Evolutionary conservation across 805 yeast species (phyloP).

Genomic region (Nakazawaea siamensis): DNA sequence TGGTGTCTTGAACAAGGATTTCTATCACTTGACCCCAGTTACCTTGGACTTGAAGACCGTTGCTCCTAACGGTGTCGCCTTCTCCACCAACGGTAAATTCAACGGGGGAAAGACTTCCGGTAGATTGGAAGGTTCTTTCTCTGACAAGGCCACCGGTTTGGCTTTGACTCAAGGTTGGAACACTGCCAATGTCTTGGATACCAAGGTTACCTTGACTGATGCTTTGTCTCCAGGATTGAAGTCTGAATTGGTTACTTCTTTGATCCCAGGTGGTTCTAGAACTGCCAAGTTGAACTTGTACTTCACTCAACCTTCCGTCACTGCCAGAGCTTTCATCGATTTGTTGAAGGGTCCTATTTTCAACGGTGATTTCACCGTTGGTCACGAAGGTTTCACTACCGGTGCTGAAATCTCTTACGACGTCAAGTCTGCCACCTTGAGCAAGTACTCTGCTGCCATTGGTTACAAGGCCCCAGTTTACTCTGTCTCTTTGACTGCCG

Average conservation of each 20-base stretch:
- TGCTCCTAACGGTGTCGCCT: constrained; percentile 95
- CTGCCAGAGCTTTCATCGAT: constrained; percentile 93
- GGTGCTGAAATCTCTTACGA: constrained; percentile 98
- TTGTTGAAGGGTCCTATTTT: constrained; percentile 92
- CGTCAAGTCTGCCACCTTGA: constrained; percentile 83
- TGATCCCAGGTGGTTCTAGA: constrained; percentile 71
- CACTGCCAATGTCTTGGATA: constrained; percentile 83
- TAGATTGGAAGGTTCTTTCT: constrained; percentile 82
- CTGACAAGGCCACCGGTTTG: constrained; percentile 88
- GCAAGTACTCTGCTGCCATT: constrained; percentile 87
- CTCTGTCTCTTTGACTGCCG: constrained; percentile 77
- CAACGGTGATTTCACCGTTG: constrained; percentile 89
- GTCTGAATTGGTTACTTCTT: constrained; percentile 82
- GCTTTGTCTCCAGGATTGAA: constrained; percentile 92
- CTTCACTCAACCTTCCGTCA: constrained; percentile 88
- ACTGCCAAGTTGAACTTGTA: constrained; percentile 84
- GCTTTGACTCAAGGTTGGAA: constrained; percentile 97
- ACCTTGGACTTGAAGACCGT: constrained; percentile 82
- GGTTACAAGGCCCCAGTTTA: constrained; percentile 89
- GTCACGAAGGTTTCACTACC: constrained; percentile 93
- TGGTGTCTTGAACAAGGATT: constrained; percentile 84
- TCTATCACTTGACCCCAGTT: constrained; percentile 86
- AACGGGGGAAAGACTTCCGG: constrained; percentile 80
- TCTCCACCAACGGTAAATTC: constrained; percentile 88
- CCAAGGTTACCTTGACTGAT: constrained; percentile 89